A percentile compares a stretch with the other conserved stretches of the same genome.
phyloP scores from a whole-genome alignment of 2,329 filamentous ascomycete species.

The Lecanicillium sp. region DNA sequence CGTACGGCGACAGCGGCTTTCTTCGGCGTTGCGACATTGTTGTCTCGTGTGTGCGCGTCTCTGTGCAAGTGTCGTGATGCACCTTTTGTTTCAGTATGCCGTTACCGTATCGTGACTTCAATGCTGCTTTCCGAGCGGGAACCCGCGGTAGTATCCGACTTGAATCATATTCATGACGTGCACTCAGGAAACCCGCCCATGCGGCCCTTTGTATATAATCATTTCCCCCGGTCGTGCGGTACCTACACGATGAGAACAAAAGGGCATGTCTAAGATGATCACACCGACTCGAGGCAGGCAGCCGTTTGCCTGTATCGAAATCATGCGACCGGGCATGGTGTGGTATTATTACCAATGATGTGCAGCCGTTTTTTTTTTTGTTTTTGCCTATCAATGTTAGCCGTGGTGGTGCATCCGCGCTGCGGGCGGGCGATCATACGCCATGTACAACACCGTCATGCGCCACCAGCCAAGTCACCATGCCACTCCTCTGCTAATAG shows the following conservation, averaged over 20 bases:
- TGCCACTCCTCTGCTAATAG: conserved; percentile 16
- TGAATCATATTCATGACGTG: not conserved
- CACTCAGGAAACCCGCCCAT: not conserved
- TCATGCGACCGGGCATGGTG: not conserved
- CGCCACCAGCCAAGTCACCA: conserved; percentile 10
- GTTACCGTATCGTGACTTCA: too few species aligned
- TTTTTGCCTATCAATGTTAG: not conserved
- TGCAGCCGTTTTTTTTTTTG: not conserved
- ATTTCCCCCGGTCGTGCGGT: too few species aligned
- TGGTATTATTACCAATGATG: not conserved
- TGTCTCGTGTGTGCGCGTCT: not conserved
- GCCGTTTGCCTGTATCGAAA: not conserved
- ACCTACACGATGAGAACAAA: too few species aligned
- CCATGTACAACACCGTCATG: not conserved
- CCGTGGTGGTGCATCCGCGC: not conserved
- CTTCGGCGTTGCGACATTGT: conserved; percentile 8
- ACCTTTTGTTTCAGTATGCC: not conserved
- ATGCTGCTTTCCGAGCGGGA: too few species aligned
- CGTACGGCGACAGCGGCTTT: not conserved
- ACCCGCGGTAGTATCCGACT: too few species aligned
- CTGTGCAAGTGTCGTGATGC: too few species aligned
- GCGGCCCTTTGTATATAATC: not conserved
- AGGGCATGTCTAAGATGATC: conserved; percentile 2
- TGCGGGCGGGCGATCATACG: conserved; percentile 1
- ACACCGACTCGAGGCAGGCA: not conserved